Evolutionary conservation across 164 flowering plant species (phyloP).

Genomic region (Sedum album): DNA sequence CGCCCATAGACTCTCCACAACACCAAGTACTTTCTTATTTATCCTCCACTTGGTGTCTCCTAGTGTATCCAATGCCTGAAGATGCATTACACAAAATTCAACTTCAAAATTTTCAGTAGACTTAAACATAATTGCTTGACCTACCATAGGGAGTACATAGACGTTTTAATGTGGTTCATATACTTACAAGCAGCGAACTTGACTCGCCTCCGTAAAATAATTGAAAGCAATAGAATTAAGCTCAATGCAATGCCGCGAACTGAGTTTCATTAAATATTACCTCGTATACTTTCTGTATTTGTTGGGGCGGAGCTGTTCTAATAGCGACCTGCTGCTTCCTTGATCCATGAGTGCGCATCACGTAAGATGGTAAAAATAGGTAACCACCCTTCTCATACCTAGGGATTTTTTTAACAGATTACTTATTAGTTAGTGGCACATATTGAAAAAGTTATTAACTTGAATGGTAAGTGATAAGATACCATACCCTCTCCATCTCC

Average conservation of each 20-base stretch:
- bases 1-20: neutral
- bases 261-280: slow-evolving; percentile 20
- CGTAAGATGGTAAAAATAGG: slow-evolving; percentile 79
- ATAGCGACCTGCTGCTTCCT: slow-evolving; percentile 69
- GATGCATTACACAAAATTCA: neutral
- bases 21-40: neutral
- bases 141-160: too few species aligned
- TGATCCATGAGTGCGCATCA: slow-evolving; percentile 97
- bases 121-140: too few species aligned
- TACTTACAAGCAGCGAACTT: neutral
- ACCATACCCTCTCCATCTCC: slow-evolving; percentile 85
- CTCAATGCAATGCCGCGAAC: neutral
- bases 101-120: neutral
- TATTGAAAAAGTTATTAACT: neutral
- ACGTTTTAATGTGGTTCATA: too few species aligned
- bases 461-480: neutral
- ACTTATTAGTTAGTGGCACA: neutral
- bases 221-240: neutral
- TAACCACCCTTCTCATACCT: slow-evolving; percentile 91
- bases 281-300: slow-evolving; percentile 70
- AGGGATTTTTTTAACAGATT: slow-evolving; percentile 5
- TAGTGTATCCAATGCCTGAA: slow-evolving; percentile 85
- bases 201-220: neutral
- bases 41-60: neutral
- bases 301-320: slow-evolving; percentile 34